Evolutionary conservation across 2,329 filamentous ascomycete genomes (phyloP).

Genomic region (Metarhizium anisopliae): DNA sequence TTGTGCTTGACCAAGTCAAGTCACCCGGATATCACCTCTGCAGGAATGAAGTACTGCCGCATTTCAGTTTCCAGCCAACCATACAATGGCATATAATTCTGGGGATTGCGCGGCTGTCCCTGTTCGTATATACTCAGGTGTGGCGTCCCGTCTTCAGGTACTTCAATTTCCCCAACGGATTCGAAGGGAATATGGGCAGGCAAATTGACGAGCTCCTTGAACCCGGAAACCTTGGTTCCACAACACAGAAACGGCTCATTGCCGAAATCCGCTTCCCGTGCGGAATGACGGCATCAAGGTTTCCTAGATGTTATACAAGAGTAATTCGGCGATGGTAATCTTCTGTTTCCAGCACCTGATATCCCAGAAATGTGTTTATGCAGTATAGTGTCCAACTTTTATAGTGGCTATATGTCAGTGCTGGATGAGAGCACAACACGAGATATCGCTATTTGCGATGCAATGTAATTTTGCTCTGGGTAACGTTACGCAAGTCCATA

Average conservation of each 20-base stretch:
- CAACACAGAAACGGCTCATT: neutral
- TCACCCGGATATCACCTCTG: neutral
- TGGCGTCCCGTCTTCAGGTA: neutral
- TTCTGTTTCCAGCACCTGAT: neutral
- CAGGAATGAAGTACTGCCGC: neutral
- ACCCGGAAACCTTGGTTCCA: neutral
- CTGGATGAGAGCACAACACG: neutral
- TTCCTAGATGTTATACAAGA: neutral
- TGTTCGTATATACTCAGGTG: neutral
- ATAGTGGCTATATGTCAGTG: neutral
- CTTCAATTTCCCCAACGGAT: neutral
- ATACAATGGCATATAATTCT: neutral
- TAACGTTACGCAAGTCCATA: constrained; percentile 3
- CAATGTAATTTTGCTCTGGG: neutral
- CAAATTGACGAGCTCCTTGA: neutral
- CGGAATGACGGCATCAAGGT: neutral
- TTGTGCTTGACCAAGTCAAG: neutral
- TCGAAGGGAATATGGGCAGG: neutral
- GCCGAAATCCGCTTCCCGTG: neutral
- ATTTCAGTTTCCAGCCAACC: neutral
- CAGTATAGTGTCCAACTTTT: neutral
- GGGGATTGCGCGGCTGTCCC: neutral
- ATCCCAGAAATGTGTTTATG: neutral
- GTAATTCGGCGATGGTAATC: neutral
- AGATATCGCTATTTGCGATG: neutral